Evolutionary conservation across 1,139 yeast genomes (phyloP).

Genomic region (Chernovozyma sophiae-reginae): DNA sequence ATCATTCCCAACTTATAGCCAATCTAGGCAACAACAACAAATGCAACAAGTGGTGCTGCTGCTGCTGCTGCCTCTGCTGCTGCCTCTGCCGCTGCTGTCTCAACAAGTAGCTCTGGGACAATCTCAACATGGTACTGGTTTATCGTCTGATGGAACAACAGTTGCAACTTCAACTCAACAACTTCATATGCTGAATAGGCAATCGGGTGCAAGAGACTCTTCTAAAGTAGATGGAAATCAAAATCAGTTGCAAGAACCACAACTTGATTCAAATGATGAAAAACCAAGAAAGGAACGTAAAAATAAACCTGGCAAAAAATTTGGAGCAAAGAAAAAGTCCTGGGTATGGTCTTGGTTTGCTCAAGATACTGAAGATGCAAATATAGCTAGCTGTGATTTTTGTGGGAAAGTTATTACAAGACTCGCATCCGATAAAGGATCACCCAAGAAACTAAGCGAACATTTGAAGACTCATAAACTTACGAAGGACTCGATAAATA

Average conservation of each 20-base stretch:
- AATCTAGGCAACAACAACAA: constrained; percentile 8
- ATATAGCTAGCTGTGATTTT: constrained; percentile 51
- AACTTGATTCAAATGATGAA: constrained; percentile 8
- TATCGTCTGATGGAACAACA: neutral
- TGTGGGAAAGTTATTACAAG: constrained; percentile 49
- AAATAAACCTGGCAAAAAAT: constrained; percentile 48
- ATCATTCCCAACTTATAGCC: constrained; percentile 21
- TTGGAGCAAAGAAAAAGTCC: constrained; percentile 56
- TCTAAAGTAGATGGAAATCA: constrained; percentile 17
- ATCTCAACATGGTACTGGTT: neutral
- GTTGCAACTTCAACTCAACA: constrained; percentile 16
- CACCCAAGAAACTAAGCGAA: constrained; percentile 56
- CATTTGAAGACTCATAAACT: constrained; percentile 55
- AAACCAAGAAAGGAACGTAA: constrained; percentile 22
- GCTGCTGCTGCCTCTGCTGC: constrained; percentile 14
- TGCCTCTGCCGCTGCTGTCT: constrained; percentile 4
- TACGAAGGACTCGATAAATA: constrained; percentile 32
- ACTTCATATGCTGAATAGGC: constrained; percentile 8
- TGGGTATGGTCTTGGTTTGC: constrained; percentile 65
- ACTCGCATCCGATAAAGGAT: constrained; percentile 51
- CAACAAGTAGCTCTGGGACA: neutral
- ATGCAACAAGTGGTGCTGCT: constrained; percentile 6
- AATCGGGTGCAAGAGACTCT: constrained; percentile 12
- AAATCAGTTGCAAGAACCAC: constrained; percentile 11
- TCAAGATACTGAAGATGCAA: constrained; percentile 46